phyloP scores from a whole-genome alignment of 148 eudicot species.

The Chenopodium formosanum region DNA sequence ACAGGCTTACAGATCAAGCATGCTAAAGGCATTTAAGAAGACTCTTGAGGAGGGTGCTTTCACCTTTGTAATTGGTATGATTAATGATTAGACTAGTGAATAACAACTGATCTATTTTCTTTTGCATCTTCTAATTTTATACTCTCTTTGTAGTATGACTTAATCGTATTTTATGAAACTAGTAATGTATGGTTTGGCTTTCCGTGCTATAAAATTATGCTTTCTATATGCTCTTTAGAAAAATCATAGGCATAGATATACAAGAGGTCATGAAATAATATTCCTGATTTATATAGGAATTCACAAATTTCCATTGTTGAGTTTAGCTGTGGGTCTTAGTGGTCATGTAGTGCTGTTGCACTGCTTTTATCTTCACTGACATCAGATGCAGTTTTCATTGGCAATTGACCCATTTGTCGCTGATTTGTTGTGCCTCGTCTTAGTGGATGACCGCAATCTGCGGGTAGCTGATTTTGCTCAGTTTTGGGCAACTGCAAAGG shows the following conservation, averaged over 20 bases:
- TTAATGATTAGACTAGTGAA: conserved; percentile 26
- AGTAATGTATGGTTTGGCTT: conserved; percentile 12
- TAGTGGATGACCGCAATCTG: conserved; percentile 99
- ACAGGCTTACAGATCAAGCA: conserved; percentile 96
- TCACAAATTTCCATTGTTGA: conserved; percentile 39
- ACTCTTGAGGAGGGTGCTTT: conserved; percentile 94
- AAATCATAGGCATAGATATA: conserved; percentile 19
- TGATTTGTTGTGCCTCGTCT: conserved; percentile 96
- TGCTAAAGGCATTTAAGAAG: conserved; percentile 98
- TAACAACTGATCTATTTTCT: not conserved
- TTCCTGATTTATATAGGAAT: conserved; percentile 17
- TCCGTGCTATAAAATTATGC: conserved; percentile 11
- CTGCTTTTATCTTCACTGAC: conserved; percentile 84
- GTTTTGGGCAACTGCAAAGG: conserved; percentile 99
- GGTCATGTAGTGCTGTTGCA: conserved; percentile 75
- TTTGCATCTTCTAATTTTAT: not conserved
- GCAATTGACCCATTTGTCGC: conserved; percentile 96
- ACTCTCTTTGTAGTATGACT: conserved; percentile 3
- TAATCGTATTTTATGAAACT: conserved; percentile 16
- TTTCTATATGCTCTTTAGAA: conserved; percentile 11
- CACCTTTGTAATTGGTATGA: conserved; percentile 93
- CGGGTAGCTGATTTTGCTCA: conserved; percentile 99
- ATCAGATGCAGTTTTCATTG: conserved; percentile 93
- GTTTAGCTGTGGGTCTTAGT: conserved; percentile 58
- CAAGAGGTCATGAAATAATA: conserved; percentile 14